Percentiles rank a stretch among this genome's conserved stretches.
These are phyloP conservation scores for Phoma sp. DNA, from an alignment of 2,329 filamentous ascomycete species.

Conservation along the genomic window DNA sequence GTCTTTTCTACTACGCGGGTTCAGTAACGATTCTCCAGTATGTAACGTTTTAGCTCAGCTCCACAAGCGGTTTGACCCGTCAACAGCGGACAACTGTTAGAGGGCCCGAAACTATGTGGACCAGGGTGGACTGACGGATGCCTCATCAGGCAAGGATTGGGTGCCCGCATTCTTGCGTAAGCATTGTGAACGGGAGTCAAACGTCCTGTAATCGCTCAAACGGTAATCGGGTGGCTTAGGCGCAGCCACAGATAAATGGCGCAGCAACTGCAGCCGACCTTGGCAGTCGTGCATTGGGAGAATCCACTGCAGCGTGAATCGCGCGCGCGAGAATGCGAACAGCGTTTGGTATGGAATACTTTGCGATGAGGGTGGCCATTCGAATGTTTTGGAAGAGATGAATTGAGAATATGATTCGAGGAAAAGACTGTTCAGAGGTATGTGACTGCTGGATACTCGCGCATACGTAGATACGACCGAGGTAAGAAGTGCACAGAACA, in stretches of 20 bases:
- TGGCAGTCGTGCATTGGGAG: constrained; percentile 9
- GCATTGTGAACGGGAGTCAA: constrained; percentile 3
- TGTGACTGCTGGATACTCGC: not conserved
- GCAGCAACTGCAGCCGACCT: constrained; percentile 16
- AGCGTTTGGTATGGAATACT: constrained; percentile 7
- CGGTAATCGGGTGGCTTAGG: constrained; percentile 16
- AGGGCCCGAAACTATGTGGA: constrained; percentile 15
- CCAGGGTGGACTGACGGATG: constrained; percentile 12
- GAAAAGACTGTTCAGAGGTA: not conserved
- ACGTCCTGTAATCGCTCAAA: constrained; percentile 6
- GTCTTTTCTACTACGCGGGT: constrained; percentile 18
- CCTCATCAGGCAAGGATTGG: constrained; percentile 9
- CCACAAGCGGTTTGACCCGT: constrained; percentile 9
- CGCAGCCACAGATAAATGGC: constrained; percentile 20
- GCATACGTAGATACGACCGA: not conserved
- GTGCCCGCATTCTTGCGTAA: constrained; percentile 15
- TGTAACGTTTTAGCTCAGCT: constrained; percentile 20
- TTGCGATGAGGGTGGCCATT: not conserved
- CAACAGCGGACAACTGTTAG: constrained; percentile 7
- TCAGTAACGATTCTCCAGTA: constrained; percentile 20
- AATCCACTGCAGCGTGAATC: constrained; percentile 3
- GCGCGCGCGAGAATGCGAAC: constrained; percentile 6
- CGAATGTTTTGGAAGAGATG: no score
- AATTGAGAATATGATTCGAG: not conserved
- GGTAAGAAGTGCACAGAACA: no score